Evolutionary conservation across 768 basidiomycete species (phyloP), one percentile per base, ranked within the genome.

Genomic region (Boletus speciosus): DNA sequence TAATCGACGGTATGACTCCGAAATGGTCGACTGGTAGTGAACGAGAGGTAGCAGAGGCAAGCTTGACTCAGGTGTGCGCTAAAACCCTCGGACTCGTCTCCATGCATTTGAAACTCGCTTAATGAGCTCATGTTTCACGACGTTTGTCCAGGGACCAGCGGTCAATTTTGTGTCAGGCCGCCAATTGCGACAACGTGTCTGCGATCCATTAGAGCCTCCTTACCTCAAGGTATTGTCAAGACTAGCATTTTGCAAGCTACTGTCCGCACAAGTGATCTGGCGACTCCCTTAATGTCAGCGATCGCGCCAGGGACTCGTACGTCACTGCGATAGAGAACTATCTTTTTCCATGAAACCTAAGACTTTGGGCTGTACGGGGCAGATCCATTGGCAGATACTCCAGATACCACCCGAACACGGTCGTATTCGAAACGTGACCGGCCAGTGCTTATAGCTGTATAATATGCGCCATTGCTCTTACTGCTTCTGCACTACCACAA

Each of bases 351-450:
- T 51, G 50, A 49, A 55, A 29, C 40, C 6, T 62, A 27, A 27
- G 25, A 27, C 25, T 27, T 56, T 27, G 38, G 58, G 54, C 59
- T 53, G 55, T 49, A 55, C 42, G 25, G 25, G 27, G 19, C 38
- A 54, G 58, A 55, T 54, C 42, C 46, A 9, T 29, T 29, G 9
- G 8, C 29, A 14, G 60, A 55, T 41, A 23, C 40, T n/a, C 51
- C 51, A 47, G 48, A 63, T 49, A 43, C 47, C 34, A 38, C 46
- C 50, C 32, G 31, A 57, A 57, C 37, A 3, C 19, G 47, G 66
- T 51, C 45, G 51, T 27, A 54, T 69, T 69, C 58, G 49, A 60
- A 69, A 66, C 62, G 55, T 66, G 64, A 66, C 66, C 11, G 12
- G 39, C 53, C 47, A 43, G 47, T 48, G 36, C 56, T 25, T 19